Base-by-base conservation (phyloP, 352 stramenopile species). In the Phytopythium litorale region DNA sequence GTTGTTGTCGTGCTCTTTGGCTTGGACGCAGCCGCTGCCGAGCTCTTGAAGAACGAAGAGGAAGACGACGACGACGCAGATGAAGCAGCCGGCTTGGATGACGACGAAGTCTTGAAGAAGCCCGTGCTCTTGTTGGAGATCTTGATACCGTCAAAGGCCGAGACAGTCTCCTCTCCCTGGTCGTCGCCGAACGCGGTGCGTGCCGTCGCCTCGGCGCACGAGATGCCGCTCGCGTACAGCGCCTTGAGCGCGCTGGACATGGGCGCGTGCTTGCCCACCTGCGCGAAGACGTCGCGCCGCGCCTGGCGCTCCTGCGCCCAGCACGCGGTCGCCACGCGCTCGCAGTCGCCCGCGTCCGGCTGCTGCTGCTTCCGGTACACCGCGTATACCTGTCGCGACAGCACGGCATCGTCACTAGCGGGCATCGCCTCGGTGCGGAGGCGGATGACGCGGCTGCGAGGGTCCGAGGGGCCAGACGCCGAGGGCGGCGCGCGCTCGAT, bases 161-260 rank as follows among this genome's bases (percentile, higher is more conserved):
- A 88, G 45, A 88, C 71, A 16, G 82, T 82, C 49, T 91, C 79
- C 62, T 89, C 82, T 4, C 82, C 82, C 38, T 86, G 72, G 2
- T 68, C 64, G 13, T 78, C 71, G 11, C 70, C 76, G 21, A 87
- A 72, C 49, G 79, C 76, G n/a, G 76, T 72, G 18, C 82, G 76
- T 28, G 75, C 73, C n/a, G 73, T 87, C 45, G 78, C 79, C 50
- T 88, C 75, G 1, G 45, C 23, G 51, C 79, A 88, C 51, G 67
- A 60, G 21, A 91, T 68, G n/a, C 64, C 67, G 51, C 79, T 88
- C 3, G 63, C 58, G 53, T 87, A 91, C 46, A 88, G 81, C 18
- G 66, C 69, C 48, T 77, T 73, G 1, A 82, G 67, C n/a, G 72
- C 69, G 43, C 59, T 33, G 32, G 76, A 70, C 38, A 89, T 68